A percentile compares a stretch with the other conserved stretches of the same genome.
Evolutionary conservation across 2,329 filamentous ascomycete species (phyloP).

Genomic region (Penicillium sp.): DNA sequence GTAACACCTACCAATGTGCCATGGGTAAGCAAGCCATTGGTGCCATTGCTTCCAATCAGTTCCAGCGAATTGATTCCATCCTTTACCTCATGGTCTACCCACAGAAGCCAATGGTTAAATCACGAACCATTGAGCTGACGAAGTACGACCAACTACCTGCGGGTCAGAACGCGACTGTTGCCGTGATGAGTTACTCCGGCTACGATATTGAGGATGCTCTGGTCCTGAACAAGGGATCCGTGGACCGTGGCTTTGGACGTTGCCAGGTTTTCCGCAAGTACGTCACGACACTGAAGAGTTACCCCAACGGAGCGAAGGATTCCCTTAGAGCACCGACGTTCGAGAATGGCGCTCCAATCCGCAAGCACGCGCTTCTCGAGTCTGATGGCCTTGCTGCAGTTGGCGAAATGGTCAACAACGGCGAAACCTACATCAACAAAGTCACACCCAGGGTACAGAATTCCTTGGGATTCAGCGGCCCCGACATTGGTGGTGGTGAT

Average conservation of each 20-base stretch:
- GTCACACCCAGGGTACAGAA: slow-evolving; percentile 70
- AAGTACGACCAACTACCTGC: slow-evolving; percentile 96
- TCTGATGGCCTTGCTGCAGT: slow-evolving; percentile 82
- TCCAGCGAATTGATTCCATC: slow-evolving; percentile 89
- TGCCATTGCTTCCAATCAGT: slow-evolving; percentile 95
- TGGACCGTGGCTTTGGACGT: slow-evolving; percentile 87
- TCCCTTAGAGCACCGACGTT: slow-evolving; percentile 55
- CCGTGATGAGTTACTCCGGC: slow-evolving; percentile 98
- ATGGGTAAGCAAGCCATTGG: slow-evolving; percentile 99
- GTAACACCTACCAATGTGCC: slow-evolving; percentile 98
- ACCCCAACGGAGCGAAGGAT: slow-evolving; percentile 66
- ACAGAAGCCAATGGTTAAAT: slow-evolving; percentile 94
- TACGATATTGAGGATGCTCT: slow-evolving; percentile 99
- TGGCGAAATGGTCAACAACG: slow-evolving; percentile 65
- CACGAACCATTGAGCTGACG: slow-evolving; percentile 88
- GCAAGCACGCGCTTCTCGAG: slow-evolving; percentile 66
- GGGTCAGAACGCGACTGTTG: slow-evolving; percentile 91
- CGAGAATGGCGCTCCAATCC: slow-evolving; percentile 52
- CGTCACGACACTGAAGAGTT: slow-evolving; percentile 74
- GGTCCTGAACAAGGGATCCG: slow-evolving; percentile 90
- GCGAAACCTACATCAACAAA: slow-evolving; percentile 86
- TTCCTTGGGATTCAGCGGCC: slow-evolving; percentile 54
- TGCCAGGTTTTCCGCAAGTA: slow-evolving; percentile 98
- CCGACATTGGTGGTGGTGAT: slow-evolving; percentile 47
- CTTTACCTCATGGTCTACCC: slow-evolving; percentile 96